Evolutionary conservation across 1,284 basidiomycete species (phyloP).

Genomic region (Jaminaea rosea): DNA sequence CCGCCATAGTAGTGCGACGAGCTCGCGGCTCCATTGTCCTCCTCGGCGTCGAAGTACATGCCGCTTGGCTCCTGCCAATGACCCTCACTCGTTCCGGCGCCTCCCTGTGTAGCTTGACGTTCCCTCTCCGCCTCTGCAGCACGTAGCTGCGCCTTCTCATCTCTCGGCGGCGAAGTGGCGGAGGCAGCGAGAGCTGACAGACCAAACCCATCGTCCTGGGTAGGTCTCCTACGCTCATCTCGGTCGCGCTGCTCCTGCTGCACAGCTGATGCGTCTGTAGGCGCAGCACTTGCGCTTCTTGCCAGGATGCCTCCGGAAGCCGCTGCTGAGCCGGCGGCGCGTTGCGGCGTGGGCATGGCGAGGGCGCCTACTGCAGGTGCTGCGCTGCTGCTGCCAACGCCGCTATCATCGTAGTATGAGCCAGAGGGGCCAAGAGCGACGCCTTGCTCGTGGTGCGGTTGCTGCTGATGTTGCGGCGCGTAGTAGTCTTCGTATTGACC

Average conservation of each 20-base stretch:
- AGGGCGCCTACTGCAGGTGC: slow-evolving; percentile 19
- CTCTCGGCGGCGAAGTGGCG: too few relatives aligned
- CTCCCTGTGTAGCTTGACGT: too few relatives aligned
- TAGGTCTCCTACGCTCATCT: slow-evolving; percentile 12
- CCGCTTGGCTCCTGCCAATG: too few relatives aligned
- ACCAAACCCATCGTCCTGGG: slow-evolving; percentile 29
- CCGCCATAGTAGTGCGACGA: too few relatives aligned
- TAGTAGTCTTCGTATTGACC: slow-evolving; percentile 1
- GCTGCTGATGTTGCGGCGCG: not conserved
- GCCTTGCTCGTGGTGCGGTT: not conserved
- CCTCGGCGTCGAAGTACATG: too few relatives aligned
- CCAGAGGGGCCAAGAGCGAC: too few relatives aligned
- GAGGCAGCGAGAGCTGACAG: slow-evolving; percentile 16
- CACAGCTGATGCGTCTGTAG: slow-evolving; percentile 16
- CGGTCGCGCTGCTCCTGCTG: slow-evolving; percentile 9
- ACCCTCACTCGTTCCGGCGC: too few relatives aligned
- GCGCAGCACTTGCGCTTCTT: not conserved
- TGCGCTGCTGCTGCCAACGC: not conserved
- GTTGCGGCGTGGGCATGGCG: slow-evolving; percentile 7
- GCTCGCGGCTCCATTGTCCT: too few relatives aligned
- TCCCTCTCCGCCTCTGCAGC: too few relatives aligned
- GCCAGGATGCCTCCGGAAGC: slow-evolving; percentile 10
- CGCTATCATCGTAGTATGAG: too few relatives aligned
- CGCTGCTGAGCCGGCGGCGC: not conserved
- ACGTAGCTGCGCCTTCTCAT: too few relatives aligned